Conservation (phyloP, 2,329 filamentous ascomycete genomes). For the Colletotrichum eremochloae region DNA sequence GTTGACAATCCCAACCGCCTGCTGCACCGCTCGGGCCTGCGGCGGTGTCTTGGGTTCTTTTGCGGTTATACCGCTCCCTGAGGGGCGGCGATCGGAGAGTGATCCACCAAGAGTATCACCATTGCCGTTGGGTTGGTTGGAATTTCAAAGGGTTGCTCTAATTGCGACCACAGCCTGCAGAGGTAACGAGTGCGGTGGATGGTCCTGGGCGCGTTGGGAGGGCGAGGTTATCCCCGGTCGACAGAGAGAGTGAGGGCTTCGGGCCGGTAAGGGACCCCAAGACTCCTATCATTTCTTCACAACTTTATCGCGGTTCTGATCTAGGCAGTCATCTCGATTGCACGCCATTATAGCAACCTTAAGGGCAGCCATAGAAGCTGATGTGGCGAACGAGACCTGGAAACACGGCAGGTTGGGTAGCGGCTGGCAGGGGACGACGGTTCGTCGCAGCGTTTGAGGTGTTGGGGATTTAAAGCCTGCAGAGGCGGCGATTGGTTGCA, state of each 20-base stretch:
- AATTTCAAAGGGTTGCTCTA: slow-evolving; percentile 2
- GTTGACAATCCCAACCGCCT: slow-evolving; percentile 19
- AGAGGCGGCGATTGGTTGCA: not conserved
- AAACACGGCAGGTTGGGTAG: not conserved
- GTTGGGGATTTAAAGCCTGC: not conserved
- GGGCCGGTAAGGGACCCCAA: slow-evolving; percentile 26
- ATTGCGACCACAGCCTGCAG: slow-evolving; percentile 18
- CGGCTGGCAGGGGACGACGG: slow-evolving; percentile 11
- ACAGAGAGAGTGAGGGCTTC: slow-evolving; percentile 14
- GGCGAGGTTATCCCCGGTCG: slow-evolving; percentile 26
- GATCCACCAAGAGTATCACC: slow-evolving; percentile 8
- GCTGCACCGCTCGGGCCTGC: slow-evolving; percentile 37
- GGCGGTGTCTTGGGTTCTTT: slow-evolving; percentile 11
- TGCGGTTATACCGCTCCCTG: not conserved
- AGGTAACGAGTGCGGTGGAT: slow-evolving; percentile 19
- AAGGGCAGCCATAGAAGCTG: not conserved
- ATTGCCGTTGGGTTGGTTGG: slow-evolving; percentile 11
- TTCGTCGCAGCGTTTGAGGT: slow-evolving; percentile 28
- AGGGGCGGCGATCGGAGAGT: not conserved
- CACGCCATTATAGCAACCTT: slow-evolving; percentile 23
- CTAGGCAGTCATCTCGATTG: slow-evolving; percentile 14
- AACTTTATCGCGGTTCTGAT: slow-evolving; percentile 27
- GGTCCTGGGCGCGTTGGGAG: not conserved
- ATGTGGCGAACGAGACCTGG: slow-evolving; percentile 10
- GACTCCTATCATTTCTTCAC: slow-evolving; percentile 16